These are phyloP conservation scores for Isatis tinctoria DNA, from an alignment of 345 rosid species.

Conservation along the genomic window DNA sequence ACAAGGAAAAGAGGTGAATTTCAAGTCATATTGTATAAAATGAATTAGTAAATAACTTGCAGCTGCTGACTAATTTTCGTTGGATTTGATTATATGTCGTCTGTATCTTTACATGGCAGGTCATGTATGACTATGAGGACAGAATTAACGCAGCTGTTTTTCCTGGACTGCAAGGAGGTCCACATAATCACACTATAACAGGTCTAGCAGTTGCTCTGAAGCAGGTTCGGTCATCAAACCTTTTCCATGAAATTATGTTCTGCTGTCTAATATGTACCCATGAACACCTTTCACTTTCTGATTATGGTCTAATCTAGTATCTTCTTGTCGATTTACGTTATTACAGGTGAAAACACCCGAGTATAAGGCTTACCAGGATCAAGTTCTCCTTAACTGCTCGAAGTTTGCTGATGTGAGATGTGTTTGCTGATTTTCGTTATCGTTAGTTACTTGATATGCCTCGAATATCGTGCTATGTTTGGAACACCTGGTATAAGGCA, in stretches of 20 bases:
- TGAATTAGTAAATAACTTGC: neutral
- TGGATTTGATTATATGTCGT: slow-evolving; percentile 4
- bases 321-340: slow-evolving; percentile 6
- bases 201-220: slow-evolving; percentile 92
- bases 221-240: slow-evolving; percentile 47
- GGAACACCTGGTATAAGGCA: neutral
- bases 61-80: neutral
- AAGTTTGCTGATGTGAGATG: slow-evolving; percentile 67
- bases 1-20: slow-evolving; percentile 76
- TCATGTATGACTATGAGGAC: slow-evolving; percentile 81
- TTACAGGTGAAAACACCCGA: slow-evolving; percentile 71
- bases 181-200: slow-evolving; percentile 90
- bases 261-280: neutral
- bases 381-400: slow-evolving; percentile 76
- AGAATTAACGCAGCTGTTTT: slow-evolving; percentile 90
- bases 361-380: slow-evolving; percentile 86
- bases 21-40: neutral
- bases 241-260: neutral
- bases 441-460: neutral
- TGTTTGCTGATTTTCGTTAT: neutral
- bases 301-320: neutral
- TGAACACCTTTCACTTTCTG: neutral
- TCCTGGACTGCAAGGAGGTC: slow-evolving; percentile 98
- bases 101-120: slow-evolving; percentile 43
- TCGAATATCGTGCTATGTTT: neutral